These are phyloP conservation scores for Brassica cretica DNA, from an alignment of 345 rosid species.

Conservation along the genomic window DNA sequence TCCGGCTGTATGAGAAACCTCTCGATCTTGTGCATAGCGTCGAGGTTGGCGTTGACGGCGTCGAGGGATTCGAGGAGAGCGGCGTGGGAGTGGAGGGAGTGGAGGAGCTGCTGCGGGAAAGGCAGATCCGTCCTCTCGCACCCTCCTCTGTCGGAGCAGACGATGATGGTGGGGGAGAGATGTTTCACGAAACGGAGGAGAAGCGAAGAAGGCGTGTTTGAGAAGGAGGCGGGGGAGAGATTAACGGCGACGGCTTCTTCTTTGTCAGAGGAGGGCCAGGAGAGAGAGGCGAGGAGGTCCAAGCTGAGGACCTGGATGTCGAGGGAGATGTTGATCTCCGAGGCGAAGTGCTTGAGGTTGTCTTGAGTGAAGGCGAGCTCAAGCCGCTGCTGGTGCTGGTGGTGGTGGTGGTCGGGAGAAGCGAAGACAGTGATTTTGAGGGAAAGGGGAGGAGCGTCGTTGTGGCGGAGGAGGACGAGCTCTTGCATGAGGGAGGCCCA, in stretches of 20 bases:
- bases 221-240: conserved; percentile 63
- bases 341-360: conserved; percentile 68
- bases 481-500: conserved; percentile 98
- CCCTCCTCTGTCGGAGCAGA: conserved; percentile 79
- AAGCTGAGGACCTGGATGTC: conserved; percentile 65
- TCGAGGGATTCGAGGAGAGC: conserved; percentile 80
- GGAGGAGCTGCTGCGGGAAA: conserved; percentile 70
- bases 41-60: conserved; percentile 67
- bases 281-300: conserved; percentile 55
- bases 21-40: conserved; percentile 81
- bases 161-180: conserved; percentile 74
- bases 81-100: conserved; percentile 64
- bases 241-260: conserved; percentile 74
- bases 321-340: conserved; percentile 63
- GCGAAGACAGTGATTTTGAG: conserved; percentile 76
- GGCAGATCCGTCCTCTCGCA: conserved; percentile 77
- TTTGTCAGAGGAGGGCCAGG: conserved; percentile 52
- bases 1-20: conserved; percentile 72
- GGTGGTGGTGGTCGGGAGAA: conserved; percentile 44
- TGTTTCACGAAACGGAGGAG: conserved; percentile 73
- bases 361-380: conserved; percentile 75
- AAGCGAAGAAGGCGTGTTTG: conserved; percentile 53
- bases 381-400: conserved; percentile 46
- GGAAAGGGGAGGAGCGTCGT: conserved; percentile 48
- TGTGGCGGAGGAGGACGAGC: conserved; percentile 56